Evolutionary conservation across 1,284 basidiomycete species (phyloP), one percentile per base, ranked within the genome.

Genomic region (Fomitiporia mediterranea): DNA sequence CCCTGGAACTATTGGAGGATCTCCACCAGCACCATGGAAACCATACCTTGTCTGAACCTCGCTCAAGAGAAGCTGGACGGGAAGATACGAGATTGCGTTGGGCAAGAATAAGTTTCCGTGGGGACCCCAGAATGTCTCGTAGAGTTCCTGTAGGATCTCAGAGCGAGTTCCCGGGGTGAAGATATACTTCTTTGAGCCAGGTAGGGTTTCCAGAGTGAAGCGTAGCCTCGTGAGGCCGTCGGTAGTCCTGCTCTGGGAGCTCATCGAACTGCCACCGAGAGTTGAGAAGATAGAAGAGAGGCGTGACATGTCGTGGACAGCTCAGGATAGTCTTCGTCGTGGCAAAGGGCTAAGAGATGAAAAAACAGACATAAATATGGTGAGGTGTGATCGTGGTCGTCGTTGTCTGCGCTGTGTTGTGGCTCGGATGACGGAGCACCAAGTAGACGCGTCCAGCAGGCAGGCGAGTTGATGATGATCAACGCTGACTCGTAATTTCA

Each of bases 111-210:
- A 72, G 59, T 84, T 77, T 1, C 81, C 74, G 61, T 89, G 82
- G 1, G 76, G 74, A 1, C 88, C 89, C 84, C 88, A 89, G 72
- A 92, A 87, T 3, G 89, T 79, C 56, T 81, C 79, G 65, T 91
- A 91, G 0, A 92, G 77, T 63, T 87, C 87, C 21, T 80, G 78
- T n/a, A 91, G 75, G 25, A 91, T 85, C 66, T 90, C 86, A 48
- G 84, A 82, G 46, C 88, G 80, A 6, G 84, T 85, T 6, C 80
- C 77, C 28, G 80, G 76, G 0, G 84, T 84, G 65, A 90, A 91
- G 1, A 79, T 76, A 66, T 86, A 89, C 70, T 89, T 89, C 61
- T 84, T 74, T 2, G 84, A 82, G 40, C 81, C 82, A 1, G 87
- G 86, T 81, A 91, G 84, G 2, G 86, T 88, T 68, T 91, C 86